phyloP scores from a whole-genome alignment of 2,329 filamentous ascomycete species.

The Nemania sp. region DNA sequence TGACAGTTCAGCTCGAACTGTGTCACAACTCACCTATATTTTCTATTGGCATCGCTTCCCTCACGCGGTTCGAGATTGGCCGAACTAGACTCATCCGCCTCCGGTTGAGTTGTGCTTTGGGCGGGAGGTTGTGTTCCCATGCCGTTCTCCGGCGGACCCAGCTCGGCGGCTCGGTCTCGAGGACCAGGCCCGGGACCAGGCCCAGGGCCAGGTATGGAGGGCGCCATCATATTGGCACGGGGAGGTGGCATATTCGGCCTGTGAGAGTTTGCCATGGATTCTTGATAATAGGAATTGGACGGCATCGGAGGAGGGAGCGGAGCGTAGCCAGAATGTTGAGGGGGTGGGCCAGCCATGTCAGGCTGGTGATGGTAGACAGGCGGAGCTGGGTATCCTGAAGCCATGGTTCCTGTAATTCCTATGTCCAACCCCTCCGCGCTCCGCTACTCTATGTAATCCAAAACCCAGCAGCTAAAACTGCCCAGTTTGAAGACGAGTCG shows the following conservation, averaged over 20 bases:
- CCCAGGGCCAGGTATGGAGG: slow-evolving; percentile 34
- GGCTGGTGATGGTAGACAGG: slow-evolving; percentile 37
- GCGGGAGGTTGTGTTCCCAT: slow-evolving; percentile 27
- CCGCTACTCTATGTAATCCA: slow-evolving; percentile 18
- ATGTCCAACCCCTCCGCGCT: slow-evolving; percentile 18
- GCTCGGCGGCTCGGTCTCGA: slow-evolving; percentile 33
- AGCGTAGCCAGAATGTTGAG: slow-evolving; percentile 37
- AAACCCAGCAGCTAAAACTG: slow-evolving; percentile 11
- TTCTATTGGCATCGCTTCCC: slow-evolving; percentile 35
- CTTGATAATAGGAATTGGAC: slow-evolving; percentile 35
- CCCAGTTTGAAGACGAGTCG: slow-evolving; percentile 1
- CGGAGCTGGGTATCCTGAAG: slow-evolving; percentile 38
- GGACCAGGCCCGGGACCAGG: slow-evolving; percentile 32
- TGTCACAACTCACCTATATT: slow-evolving; percentile 34
- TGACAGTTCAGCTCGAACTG: neutral
- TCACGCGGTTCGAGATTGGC: slow-evolving; percentile 32
- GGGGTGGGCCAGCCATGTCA: slow-evolving; percentile 35
- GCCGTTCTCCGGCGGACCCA: slow-evolving; percentile 35
- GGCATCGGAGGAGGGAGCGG: slow-evolving; percentile 38
- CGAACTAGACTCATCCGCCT: slow-evolving; percentile 28
- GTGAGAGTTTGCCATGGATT: slow-evolving; percentile 36
- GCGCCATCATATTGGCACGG: slow-evolving; percentile 37
- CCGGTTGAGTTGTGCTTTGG: slow-evolving; percentile 31
- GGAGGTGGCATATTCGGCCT: slow-evolving; percentile 38
- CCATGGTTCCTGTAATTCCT: slow-evolving; percentile 32